These are phyloP conservation scores for Amanita molliuscula DNA, from an alignment of 768 basidiomycete genomes.

Conservation along the genomic window DNA sequence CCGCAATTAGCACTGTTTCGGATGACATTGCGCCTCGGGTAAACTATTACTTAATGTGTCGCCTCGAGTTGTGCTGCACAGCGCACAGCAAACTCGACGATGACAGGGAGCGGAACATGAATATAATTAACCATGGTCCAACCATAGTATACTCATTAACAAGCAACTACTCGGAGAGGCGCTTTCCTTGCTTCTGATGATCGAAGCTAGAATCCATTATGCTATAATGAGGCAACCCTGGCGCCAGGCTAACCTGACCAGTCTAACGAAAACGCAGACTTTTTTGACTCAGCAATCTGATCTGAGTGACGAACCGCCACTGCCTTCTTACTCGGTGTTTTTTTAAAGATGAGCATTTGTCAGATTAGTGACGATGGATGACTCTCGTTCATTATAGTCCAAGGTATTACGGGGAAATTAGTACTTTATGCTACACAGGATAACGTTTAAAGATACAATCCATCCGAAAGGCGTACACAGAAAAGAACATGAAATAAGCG, in stretches of 20 bases:
- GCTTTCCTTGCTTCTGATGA: no score
- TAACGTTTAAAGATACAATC: background rate
- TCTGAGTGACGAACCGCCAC: background rate
- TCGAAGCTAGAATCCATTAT: background rate
- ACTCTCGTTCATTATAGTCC: background rate
- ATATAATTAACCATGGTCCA: no score
- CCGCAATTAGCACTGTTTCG: no score
- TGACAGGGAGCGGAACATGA: no score
- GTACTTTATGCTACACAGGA: background rate
- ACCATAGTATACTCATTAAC: no score
- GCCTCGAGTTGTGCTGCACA: no score
- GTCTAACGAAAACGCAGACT: background rate
- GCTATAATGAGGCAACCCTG: background rate
- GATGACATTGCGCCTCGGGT: no score
- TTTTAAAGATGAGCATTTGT: background rate
- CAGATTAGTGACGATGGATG: background rate
- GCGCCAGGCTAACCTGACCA: background rate
- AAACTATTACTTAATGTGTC: no score
- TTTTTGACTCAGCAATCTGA: background rate
- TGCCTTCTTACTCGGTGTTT: background rate
- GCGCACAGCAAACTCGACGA: no score
- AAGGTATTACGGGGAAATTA: background rate
- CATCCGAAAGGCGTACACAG: background rate
- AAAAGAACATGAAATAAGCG: background rate
- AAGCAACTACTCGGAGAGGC: no score